Evolutionary conservation across 2,329 filamentous ascomycete species (phyloP).

Genomic region (Aspergillus luchuensis): DNA sequence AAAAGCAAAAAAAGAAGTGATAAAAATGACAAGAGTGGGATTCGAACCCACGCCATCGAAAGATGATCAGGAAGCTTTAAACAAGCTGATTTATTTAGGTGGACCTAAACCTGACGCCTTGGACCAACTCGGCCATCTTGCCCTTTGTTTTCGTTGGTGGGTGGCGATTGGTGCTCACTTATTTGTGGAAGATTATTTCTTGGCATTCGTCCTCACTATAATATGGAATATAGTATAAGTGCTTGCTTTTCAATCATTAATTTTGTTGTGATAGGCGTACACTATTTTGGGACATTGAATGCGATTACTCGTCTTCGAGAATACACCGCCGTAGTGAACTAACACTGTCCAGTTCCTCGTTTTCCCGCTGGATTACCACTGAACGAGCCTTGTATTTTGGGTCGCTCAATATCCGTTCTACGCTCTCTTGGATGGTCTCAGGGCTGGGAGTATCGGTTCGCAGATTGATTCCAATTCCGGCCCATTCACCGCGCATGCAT

Average conservation of each 20-base stretch:
- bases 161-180: no score
- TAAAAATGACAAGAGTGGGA: neutral
- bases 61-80: neutral
- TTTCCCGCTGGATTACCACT: conserved; percentile 5
- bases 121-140: neutral
- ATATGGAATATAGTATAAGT: no score
- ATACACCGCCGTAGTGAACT: neutral
- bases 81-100: neutral
- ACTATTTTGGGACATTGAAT: no score
- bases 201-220: neutral
- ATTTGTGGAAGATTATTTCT: neutral
- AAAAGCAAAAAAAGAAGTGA: neutral
- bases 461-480: conserved; percentile 2
- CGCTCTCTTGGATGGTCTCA: neutral
- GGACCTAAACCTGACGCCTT: neutral
- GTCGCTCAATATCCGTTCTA: neutral
- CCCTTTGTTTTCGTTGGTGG: neutral
- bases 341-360: conserved; percentile 2
- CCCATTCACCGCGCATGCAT: conserved; percentile 2
- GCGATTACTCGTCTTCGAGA: neutral
- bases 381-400: conserved; percentile 6
- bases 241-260: neutral
- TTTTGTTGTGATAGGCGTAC: no score
- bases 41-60: neutral
- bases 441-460: neutral